Base-by-base conservation (phyloP, 1,139 yeast genomes). In the Wickerhamomyces sp. region DNA sequence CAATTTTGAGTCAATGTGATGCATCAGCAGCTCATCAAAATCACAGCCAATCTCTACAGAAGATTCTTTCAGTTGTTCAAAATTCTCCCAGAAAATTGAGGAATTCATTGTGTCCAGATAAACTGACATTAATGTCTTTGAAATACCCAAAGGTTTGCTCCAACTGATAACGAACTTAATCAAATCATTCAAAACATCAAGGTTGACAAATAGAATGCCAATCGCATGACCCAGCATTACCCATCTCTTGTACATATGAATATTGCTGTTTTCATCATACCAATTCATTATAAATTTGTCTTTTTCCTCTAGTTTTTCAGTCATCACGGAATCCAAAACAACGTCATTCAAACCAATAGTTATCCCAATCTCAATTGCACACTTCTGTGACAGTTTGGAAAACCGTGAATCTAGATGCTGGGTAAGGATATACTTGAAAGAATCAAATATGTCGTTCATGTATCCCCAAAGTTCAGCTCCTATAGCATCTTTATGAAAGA, bases 151-250 rank as follows among this genome's bases (percentile, higher is more conserved):
- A 5, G 31, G 17, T 3, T 25, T 20, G 13, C 26, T 7, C 39
- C 39, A 37, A 7, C 16, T 14, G 8, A 41, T 26, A 17, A 41
- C 16, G 15, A 20, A 31, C 14, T 27, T 14, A 14, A 38, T 24
- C 12, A 38, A n/a, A 5, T 25, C 20, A 4, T 31, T 15, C 10
- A 43, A 14, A n/a, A 19, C 12, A 9, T 38, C 35, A 5, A 32
- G n/a, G 27, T 41, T 43, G 7, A 17, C n/a, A 16, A 41, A 30
- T 3, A 43, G 3, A 9, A 40, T 28, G 3, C 50, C 50, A n/a
- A 48, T 30, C 1, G 42, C 34, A 28, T 48, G 52, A 3, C 52
- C 51, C 17, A 42, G 22, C 40, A 45, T 37, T 1, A 45, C 31
- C 44, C 44, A 44, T 7, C 37, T 39, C 15, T 42, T 35, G 20